Conservation (phyloP, 345 rosid species). For the Mallotus nudiflorus region DNA sequence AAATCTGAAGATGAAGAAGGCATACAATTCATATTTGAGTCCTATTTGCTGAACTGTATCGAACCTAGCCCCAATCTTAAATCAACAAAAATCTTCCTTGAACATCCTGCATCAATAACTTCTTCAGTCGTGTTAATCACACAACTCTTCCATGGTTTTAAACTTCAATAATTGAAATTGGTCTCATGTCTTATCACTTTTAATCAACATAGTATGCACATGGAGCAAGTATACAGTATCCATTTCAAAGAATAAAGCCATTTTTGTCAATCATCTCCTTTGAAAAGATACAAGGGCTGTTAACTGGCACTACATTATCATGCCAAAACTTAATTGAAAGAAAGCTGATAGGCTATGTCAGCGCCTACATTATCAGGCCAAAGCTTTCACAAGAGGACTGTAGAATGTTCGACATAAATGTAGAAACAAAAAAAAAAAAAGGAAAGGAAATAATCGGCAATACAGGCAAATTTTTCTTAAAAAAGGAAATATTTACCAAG, state of each 20-base stretch:
- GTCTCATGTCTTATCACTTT: not conserved
- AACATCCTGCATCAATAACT: not conserved
- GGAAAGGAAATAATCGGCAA: slow-evolving; percentile 3
- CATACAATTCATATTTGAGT: not conserved
- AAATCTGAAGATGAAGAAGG: not conserved
- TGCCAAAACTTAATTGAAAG: not conserved
- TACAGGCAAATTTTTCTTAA: too few species aligned
- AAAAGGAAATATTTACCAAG: slow-evolving; percentile 54
- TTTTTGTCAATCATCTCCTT: not conserved
- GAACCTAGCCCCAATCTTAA: not conserved
- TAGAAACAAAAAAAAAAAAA: not conserved
- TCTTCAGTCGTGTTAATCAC: not conserved
- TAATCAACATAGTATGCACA: not conserved
- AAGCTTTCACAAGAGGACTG: not conserved
- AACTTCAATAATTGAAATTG: not conserved
- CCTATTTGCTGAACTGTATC: not conserved
- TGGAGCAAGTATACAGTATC: not conserved
- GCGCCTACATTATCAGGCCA: not conserved
- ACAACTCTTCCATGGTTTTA: not conserved
- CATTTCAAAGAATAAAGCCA: slow-evolving; percentile 1
- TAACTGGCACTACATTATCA: too few species aligned
- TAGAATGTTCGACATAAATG: not conserved
- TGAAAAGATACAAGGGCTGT: not conserved
- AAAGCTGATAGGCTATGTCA: not conserved
- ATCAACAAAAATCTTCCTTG: not conserved